Percentiles rank a stretch among this genome's conserved stretches.
phyloP scores from a whole-genome alignment of 176 grass and related monocot species.

The Musa beccarii region DNA sequence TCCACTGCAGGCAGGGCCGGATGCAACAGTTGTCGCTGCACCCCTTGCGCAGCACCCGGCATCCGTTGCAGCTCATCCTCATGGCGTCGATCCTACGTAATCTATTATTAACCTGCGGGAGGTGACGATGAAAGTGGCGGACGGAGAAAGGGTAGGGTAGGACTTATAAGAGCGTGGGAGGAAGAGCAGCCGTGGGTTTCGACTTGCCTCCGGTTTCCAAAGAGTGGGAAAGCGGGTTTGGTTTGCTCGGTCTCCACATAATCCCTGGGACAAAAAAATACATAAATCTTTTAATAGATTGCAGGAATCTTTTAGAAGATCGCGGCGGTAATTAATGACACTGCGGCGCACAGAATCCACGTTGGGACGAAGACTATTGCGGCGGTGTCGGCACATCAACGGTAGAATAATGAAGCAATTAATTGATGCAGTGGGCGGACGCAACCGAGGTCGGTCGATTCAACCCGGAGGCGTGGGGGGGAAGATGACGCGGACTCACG shows the following conservation, averaged over 20 bases:
- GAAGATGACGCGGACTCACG: no score
- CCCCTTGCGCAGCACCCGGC: constrained; percentile 4
- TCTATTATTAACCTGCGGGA: no score
- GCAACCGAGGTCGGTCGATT: no score
- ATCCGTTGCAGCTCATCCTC: constrained; percentile 11
- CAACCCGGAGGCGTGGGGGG: no score
- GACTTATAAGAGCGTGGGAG: background rate
- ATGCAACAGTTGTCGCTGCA: constrained; percentile 1
- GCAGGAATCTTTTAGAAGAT: background rate
- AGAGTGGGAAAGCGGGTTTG: constrained; percentile 1
- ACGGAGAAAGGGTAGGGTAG: background rate
- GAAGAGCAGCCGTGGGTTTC: background rate
- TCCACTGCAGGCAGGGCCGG: constrained; percentile 5
- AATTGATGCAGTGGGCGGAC: no score
- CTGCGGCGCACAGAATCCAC: no score
- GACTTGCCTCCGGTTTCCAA: background rate
- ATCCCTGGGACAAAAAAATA: background rate
- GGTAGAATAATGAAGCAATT: no score
- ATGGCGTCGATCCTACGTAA: background rate
- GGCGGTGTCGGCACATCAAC: no score
- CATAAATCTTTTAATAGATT: background rate
- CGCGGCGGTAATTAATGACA: no score
- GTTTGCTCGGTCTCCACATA: background rate
- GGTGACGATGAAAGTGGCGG: background rate
- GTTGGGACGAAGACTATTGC: no score